Evolutionary conservation across 495 filamentous ascomycete genomes (phyloP).

Genomic region (Corynascus novoguineensis): DNA sequence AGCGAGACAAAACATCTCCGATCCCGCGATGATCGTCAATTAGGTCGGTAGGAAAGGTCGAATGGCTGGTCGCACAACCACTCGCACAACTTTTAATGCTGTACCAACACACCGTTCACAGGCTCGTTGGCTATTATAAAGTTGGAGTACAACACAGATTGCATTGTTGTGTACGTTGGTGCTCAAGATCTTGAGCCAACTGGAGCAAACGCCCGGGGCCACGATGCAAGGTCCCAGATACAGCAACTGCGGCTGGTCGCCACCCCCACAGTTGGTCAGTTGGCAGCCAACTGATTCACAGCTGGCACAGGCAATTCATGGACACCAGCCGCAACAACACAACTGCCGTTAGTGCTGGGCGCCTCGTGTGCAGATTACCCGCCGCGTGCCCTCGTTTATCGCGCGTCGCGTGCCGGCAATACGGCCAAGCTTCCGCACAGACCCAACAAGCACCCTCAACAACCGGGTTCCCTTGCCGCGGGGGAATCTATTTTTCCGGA

Average conservation of each 20-base stretch:
- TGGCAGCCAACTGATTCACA: too few relatives aligned
- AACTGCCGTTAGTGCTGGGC: background rate
- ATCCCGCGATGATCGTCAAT: background rate
- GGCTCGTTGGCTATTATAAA: background rate
- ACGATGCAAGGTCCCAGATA: too few relatives aligned
- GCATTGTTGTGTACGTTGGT: too few relatives aligned
- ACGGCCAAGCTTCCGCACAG: background rate
- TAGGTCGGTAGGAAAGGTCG: too few relatives aligned
- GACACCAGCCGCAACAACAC: background rate
- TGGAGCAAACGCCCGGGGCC: too few relatives aligned
- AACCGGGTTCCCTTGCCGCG: background rate
- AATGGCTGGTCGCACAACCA: background rate
- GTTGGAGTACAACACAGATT: background rate
- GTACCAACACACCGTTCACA: background rate
- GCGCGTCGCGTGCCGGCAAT: conserved; percentile 10
- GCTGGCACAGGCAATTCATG: background rate
- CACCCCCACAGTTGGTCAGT: background rate
- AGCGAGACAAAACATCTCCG: background rate
- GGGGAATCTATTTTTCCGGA: conserved; percentile 17
- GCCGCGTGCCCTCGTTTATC: background rate
- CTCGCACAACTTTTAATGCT: background rate
- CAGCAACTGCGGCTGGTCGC: background rate
- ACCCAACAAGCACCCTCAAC: background rate
- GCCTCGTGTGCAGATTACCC: too few relatives aligned
- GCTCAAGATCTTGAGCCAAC: too few relatives aligned